Evolutionary conservation across 1,139 yeast species (phyloP), one percentile per base, ranked within the genome.

Genomic region (Wickerhamomyces sp.): DNA sequence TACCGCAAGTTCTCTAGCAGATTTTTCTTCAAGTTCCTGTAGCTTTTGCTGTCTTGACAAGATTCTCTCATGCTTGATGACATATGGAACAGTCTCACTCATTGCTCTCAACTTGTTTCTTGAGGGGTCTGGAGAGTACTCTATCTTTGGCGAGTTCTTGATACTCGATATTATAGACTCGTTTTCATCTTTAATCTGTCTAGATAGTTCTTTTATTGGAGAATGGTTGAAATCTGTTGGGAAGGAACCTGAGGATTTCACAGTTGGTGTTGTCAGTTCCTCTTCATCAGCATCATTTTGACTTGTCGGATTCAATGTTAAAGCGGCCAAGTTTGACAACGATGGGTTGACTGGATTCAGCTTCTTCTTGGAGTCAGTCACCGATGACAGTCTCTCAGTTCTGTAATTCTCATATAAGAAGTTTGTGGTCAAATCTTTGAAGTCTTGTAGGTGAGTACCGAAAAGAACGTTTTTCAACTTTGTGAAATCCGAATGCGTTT

Each of bases 31-130:
- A 62, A 83, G 62, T 51, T 83, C 87, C 53, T 83, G 89, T 41
- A 83, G 63, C 59, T 80, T 82, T 40, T 78, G 85, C 53, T 83
- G 89, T 57, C 85, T 78, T 39, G 82, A 82, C 46, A 78, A 62
- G 37, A 82, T 71, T 42, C 84, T 70, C 56, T 83, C 91, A 55
- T 83, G 91, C 54, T 85, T 73, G 44, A 83, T 64, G 24, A 82
- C 83, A 47, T 83, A 83, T 23, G 93, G 93, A 21, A 83, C 86
- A 2, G 91, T 83, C 54, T 82, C 91, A 24, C 88, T 78, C 37
- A 83, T 77, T 55, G 78, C 83, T 55, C 93, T 71, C 47, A 83
- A 65, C 58, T 81, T 85, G 47, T 70, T 70, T 43, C 85, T 72
- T 50, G 81, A 83, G 7, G 79, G 80, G 12, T 63, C 59, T 8